Conservation (phyloP, 257 asterid species). For the Solanum microdontum region DNA sequence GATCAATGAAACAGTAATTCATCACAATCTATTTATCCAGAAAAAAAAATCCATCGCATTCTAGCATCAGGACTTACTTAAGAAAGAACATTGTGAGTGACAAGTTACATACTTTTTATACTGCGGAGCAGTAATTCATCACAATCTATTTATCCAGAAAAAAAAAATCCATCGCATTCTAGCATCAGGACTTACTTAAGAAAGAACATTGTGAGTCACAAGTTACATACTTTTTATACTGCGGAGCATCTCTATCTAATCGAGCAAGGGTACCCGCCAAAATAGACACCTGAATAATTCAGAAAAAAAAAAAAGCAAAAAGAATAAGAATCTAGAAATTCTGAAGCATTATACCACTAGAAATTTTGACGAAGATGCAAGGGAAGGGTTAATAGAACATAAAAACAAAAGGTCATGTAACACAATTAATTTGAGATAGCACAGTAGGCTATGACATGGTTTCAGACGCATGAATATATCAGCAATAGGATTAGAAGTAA, state of each 20-base stretch:
- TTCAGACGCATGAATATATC: background rate
- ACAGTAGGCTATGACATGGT: background rate
- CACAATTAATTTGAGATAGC: background rate
- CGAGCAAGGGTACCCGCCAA: conserved; percentile 99
- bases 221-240: conserved; percentile 66
- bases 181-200: background rate
- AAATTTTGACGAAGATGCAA: background rate
- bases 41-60: background rate
- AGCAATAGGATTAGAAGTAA: background rate
- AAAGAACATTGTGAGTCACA: background rate
- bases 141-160: background rate
- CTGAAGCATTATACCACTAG: background rate
- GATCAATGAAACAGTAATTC: background rate
- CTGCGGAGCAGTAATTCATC: conserved; percentile 51
- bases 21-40: background rate
- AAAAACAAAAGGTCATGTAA: background rate
- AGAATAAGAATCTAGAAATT: background rate
- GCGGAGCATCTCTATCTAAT: conserved; percentile 98
- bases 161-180: background rate
- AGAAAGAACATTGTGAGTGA: background rate
- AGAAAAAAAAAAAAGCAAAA: background rate
- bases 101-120: conserved; percentile 62
- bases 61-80: background rate
- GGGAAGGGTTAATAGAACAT: background rate
- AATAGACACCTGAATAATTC: conserved; percentile 71